phyloP scores from a whole-genome alignment of 345 rosid genomes.

The Anacardium occidentale region DNA sequence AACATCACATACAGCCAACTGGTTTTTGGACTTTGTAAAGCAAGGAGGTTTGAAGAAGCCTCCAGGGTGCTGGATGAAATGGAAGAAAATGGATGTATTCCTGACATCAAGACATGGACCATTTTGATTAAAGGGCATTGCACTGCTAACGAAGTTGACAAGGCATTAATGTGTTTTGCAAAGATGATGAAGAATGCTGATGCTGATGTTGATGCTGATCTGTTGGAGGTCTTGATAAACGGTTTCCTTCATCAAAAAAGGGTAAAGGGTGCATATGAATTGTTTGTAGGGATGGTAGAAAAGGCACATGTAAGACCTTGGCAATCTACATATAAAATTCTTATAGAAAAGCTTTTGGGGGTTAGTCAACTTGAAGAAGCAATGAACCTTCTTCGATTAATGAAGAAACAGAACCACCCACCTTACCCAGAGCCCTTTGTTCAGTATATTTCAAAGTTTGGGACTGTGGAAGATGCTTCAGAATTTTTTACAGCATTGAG shows the following conservation, averaged over 20 bases:
- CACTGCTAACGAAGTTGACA: constrained; percentile 54
- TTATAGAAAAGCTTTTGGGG: constrained; percentile 66
- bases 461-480: constrained; percentile 62
- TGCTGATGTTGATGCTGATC: constrained; percentile 56
- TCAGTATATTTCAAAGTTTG: constrained; percentile 64
- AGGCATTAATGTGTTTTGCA: constrained; percentile 58
- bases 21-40: constrained; percentile 84
- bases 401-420: constrained; percentile 66
- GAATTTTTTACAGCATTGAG: constrained; percentile 64
- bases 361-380: constrained; percentile 73
- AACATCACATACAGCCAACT: constrained; percentile 84
- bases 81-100: constrained; percentile 60
- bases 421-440: constrained; percentile 59
- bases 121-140: constrained; percentile 83
- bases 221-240: constrained; percentile 56
- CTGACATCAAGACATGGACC: constrained; percentile 89
- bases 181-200: constrained; percentile 61
- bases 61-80: constrained; percentile 54
- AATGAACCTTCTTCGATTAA: constrained; percentile 57
- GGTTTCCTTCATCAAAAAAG: constrained; percentile 61
- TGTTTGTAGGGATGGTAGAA: constrained; percentile 58
- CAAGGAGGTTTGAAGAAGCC: constrained; percentile 71
- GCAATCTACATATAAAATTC: constrained; percentile 71
- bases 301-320: constrained; percentile 58
- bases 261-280: constrained; percentile 60